Evolutionary conservation across 768 basidiomycete species (phyloP), one percentile per base, ranked within the genome.

Genomic region (Leccinum obscurum): DNA sequence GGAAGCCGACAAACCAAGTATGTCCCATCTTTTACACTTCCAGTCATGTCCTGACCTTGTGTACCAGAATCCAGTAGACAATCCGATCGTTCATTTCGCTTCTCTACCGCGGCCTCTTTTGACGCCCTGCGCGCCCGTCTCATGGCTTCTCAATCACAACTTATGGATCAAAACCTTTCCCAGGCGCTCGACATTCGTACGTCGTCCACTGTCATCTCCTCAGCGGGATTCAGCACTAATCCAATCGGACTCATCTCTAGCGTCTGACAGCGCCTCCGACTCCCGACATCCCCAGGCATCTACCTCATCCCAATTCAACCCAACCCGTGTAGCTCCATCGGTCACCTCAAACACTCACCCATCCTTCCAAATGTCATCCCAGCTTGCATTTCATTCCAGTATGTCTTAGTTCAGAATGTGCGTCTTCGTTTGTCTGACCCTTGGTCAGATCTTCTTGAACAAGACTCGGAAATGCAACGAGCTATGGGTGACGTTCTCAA

Each of bases 391-490:
- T 58, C 82, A 85, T 65, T 84, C 88, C 9, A 86, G 88, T 88
- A 67, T 63, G 80, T 72, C 54, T 54, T 26, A 14, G 20, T 15
- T 34, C 46, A 34, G 15, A 51, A 52, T 48, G n/a, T 17, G 1
- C 22, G 4, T 7, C 1, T 39, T 62, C 26, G 7, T 54, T 48
- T 48, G 26, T 54, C 60, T 64, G 24, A 65, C 50, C 35, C 32
- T 41, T 34, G 6, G 13, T 50, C 60, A 90, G 88, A 90, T 75
- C 76, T 89, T 15, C 71, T 90, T 58, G 87, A 89, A 22, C 80
- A 83, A 57, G 85, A 90, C 65, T 86, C 87, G 3, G 87, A 87
- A 65, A 90, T 90, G 89, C 85, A 85, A 56, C 80, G 81, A 55
- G 83, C 78, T 10, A 82, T 90, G 66, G 78, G 81, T 30, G 83